Evolutionary conservation across 2,329 filamentous ascomycete species (phyloP), one percentile per base, ranked within the genome.

Genomic region (Epichloe sylvatica): DNA sequence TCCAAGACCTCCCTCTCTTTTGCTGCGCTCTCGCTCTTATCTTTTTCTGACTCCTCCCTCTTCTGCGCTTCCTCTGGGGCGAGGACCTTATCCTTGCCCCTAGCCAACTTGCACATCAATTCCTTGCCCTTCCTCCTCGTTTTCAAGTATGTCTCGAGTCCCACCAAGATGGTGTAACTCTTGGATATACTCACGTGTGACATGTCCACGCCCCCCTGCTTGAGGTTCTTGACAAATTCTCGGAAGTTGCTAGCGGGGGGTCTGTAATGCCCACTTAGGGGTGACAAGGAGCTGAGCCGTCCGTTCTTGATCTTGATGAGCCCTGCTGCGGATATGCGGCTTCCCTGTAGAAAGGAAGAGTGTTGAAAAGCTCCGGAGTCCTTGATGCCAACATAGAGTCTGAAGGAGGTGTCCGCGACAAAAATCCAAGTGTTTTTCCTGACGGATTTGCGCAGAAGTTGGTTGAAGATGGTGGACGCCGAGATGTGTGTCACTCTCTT

Each of bases 401-500:
- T 80, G 63, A 90, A 92, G 1, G 78, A 83, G 1, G 86, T 91
- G 65, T 95, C 89, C 23, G 85, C 84, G 7, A 90, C 89, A 59
- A 94, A 96, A 55, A 95, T 94, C 90, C 90, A 95, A 4, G 86
- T 92, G 60, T 91, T 90, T 54, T 88, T 88, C 64, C 82, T 85
- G 38, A 89, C 84, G 0, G 84, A 82, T 55, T 86, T 84, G 52
- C 86, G 79, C 15, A 92, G 73, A 5, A 94, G 72, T 54, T 85
- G 84, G 64, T 92, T 87, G 62, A 91, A 77, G 3, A 94, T 74
- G 1, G 83, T 82, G 0, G 83, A 78, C 1, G 84, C 78, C 5
- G 78, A 85, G 3, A 89, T 71, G 59, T 88, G 80, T 45, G 76
- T 78, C 13, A 74, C 62, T 55, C 70, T 73, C 53, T 68, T 67